Conservation (phyloP, 2,329 filamentous ascomycete genomes). For the Sclerotinia borealis region DNA sequence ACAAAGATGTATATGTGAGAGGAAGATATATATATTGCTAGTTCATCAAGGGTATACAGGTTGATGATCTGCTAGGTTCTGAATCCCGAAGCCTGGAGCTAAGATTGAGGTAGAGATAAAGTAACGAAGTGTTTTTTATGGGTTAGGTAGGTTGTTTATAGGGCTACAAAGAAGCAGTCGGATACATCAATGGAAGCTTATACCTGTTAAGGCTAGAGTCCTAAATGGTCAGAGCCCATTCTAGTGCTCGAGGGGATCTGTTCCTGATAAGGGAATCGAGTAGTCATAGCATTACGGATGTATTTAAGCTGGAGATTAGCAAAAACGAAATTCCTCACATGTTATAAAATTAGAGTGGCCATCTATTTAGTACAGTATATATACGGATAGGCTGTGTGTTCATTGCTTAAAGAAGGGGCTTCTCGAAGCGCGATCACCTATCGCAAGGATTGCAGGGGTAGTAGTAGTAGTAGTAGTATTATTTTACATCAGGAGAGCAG, state of each 20-base stretch:
- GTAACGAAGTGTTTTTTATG: conserved; percentile 5
- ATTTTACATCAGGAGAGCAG: too few relatives aligned
- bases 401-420: conserved; percentile 6
- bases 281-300: background rate
- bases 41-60: conserved; percentile 11
- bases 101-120: conserved; percentile 13
- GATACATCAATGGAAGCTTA: conserved; percentile 9
- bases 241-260: background rate
- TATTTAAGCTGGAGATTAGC: background rate
- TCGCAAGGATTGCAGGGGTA: conserved; percentile 9
- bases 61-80: conserved; percentile 19
- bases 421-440: conserved; percentile 5
- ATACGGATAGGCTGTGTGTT: background rate
- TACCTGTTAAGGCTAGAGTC: conserved; percentile 3
- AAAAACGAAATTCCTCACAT: background rate
- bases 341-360: background rate
- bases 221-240: background rate
- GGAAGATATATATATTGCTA: conserved; percentile 15
- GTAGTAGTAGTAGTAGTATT: too few relatives aligned
- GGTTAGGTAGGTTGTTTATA: background rate
- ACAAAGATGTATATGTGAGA: conserved; percentile 19
- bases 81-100: conserved; percentile 20
- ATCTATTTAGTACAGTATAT: background rate
- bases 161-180: conserved; percentile 10
- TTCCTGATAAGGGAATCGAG: background rate